phyloP scores from a whole-genome alignment of 2,329 filamentous ascomycete genomes.

The Diplodia scrobiculata region DNA sequence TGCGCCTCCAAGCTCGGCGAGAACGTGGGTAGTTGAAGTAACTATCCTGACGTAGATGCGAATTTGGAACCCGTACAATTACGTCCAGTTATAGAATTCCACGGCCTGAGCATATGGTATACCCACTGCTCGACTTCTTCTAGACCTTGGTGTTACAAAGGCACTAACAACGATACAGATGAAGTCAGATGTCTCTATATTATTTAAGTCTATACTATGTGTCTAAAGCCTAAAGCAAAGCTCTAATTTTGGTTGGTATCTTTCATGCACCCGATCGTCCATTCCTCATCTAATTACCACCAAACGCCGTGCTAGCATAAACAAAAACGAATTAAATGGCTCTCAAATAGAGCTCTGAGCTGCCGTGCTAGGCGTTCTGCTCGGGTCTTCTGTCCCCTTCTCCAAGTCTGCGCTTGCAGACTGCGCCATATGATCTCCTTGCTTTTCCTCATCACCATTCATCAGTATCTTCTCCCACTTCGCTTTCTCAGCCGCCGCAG shows the following conservation, averaged over 20 bases:
- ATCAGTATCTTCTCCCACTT: conserved; percentile 26
- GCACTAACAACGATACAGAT: background rate
- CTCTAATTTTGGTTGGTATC: conserved; percentile 6
- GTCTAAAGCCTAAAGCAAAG: background rate
- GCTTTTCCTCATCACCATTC: conserved; percentile 5
- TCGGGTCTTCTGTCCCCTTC: conserved; percentile 4
- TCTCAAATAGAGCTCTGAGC: conserved; percentile 7
- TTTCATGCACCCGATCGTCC: background rate
- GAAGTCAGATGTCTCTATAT: background rate
- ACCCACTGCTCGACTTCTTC: no score
- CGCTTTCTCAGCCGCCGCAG: conserved; percentile 8
- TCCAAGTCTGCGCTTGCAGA: background rate
- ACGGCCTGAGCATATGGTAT: no score
- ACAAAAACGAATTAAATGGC: background rate
- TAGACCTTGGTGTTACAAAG: no score
- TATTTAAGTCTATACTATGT: background rate
- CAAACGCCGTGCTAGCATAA: conserved; percentile 8
- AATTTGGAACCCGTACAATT: no score
- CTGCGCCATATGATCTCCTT: background rate
- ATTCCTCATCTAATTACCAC: background rate
- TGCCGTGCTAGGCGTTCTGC: conserved; percentile 9
- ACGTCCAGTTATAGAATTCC: no score
- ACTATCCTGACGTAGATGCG: no score
- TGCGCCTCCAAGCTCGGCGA: no score
- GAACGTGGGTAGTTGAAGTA: no score